Evolutionary conservation across 495 filamentous ascomycete genomes (phyloP), one percentile per base, ranked within the genome.

Genomic region (Penicillium robsamsonii): DNA sequence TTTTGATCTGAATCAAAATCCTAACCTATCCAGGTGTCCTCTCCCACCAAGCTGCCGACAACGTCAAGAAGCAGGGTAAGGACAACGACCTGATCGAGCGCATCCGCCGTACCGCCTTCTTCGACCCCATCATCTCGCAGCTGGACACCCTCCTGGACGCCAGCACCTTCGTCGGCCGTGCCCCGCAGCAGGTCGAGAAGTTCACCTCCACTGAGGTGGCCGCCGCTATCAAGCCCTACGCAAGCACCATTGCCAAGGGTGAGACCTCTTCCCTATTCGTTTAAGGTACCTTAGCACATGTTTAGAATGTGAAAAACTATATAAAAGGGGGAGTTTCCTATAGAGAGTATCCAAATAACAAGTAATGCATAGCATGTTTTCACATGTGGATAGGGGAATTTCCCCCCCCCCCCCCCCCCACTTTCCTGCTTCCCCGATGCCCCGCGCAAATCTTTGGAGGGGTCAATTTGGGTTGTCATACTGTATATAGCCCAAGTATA

Each of bases 51-150:
- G 92, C 94, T 5, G 81, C 80, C 57, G 79, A 79, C 38, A 84
- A 86, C 17, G 91, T 98, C 49, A 97, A 97, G 79, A 80, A 81
- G 65, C 74, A 86, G 69, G 92, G 91, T 41, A 82, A 84, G 55
- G 72, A 82, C 54, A 97, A 97, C 67, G 92, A 96, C 71, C 78
- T 98, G 5, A 81, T 96, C 48, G 84, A 89, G 59, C 81, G 91
- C 15, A 90, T 97, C 68, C 85, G 84, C 72, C 78, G 74, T 53
- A 82, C 79, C 17, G 73, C 81, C 45, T 96, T 91, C 81, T 97
- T 98, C 79, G 74, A 80, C 65, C 87, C 90, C n/a, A 87, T 97
- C 55, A 80, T 84, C 72, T 76, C 62, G 46, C 84, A 96, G 54
- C 77, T 96, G 38, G 90, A 95, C 56, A 66, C 62, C 46, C 79